These are phyloP conservation scores for Cyclotella atomus DNA, from an alignment of 108 stramenopile species.

Conservation along the genomic window DNA sequence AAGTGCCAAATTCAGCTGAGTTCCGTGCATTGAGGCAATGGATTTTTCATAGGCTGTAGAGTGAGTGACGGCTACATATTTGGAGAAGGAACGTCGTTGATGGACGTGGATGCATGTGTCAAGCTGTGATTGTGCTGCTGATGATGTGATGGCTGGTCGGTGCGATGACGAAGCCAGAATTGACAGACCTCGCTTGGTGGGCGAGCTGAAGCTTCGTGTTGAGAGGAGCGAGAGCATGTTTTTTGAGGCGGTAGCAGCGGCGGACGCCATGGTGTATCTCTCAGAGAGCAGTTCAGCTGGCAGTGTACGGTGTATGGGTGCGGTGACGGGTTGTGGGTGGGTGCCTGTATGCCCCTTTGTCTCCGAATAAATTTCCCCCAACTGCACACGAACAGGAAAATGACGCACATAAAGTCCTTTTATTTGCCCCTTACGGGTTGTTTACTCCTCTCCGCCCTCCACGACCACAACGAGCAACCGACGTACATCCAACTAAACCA, in stretches of 20 bases:
- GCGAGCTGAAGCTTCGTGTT: constrained; percentile 7
- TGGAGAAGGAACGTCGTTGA: constrained; percentile 20
- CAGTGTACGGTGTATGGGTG: too few relatives aligned
- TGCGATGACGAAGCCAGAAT: constrained; percentile 1
- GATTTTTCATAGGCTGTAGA: constrained; percentile 65
- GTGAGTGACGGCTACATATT: constrained; percentile 69
- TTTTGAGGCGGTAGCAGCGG: not conserved
- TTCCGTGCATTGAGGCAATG: constrained; percentile 74
- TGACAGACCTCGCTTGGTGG: constrained; percentile 16
- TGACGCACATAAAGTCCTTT: too few relatives aligned
- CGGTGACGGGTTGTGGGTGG: too few relatives aligned
- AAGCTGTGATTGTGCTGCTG: not conserved
- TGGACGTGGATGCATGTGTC: too few relatives aligned
- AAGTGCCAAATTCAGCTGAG: constrained; percentile 67
- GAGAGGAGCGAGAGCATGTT: constrained; percentile 23
- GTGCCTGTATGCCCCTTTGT: too few relatives aligned
- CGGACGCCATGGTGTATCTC: constrained; percentile 24
- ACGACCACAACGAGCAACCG: too few relatives aligned
- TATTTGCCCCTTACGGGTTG: too few relatives aligned
- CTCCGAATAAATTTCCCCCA: too few relatives aligned
- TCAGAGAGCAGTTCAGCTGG: too few relatives aligned
- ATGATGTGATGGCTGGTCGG: not conserved
- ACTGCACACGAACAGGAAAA: too few relatives aligned
- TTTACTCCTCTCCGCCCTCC: too few relatives aligned
- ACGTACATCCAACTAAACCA: too few relatives aligned